Conservation (phyloP, 768 basidiomycete genomes). For the Crassisporium funariophilum region DNA sequence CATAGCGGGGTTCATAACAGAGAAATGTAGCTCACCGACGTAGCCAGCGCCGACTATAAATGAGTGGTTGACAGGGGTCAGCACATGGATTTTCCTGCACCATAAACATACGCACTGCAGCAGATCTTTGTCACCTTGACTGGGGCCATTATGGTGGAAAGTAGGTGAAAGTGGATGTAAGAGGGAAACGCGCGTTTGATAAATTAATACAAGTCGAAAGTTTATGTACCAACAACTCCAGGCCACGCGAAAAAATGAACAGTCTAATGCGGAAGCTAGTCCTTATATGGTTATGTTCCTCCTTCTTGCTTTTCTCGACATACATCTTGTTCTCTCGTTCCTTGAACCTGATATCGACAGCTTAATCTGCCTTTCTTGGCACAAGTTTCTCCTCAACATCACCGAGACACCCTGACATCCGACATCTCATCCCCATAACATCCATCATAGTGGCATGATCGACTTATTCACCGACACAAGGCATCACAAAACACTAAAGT, state of each 20-base stretch:
- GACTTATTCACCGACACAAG: too few relatives aligned
- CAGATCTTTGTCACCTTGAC: conserved; percentile 79
- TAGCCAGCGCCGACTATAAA: conserved; percentile 84
- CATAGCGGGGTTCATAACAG: conserved; percentile 1
- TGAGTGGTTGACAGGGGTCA: conserved; percentile 14
- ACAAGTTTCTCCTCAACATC: too few relatives aligned
- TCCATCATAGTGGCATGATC: too few relatives aligned
- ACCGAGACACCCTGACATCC: too few relatives aligned
- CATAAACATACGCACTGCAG: conserved; percentile 66
- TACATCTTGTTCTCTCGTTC: too few relatives aligned
- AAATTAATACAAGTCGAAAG: too few relatives aligned
- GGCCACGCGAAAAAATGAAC: too few relatives aligned
- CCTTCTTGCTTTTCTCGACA: too few relatives aligned
- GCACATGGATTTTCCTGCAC: conserved; percentile 3
- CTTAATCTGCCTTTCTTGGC: too few relatives aligned
- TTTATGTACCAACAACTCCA: conserved; percentile 21
- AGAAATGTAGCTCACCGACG: conserved; percentile 65
- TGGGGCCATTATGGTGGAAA: conserved; percentile 44
- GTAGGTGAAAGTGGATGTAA: conserved; percentile 13
- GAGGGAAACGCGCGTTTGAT: conserved; percentile 21
- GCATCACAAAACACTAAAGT: too few relatives aligned
- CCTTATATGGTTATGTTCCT: conserved; percentile 11
- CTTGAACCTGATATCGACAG: too few relatives aligned
- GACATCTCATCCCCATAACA: too few relatives aligned
- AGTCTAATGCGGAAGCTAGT: conserved; percentile 12